These are phyloP conservation scores for Phylloporus sp. DNA, from an alignment of 768 basidiomycete genomes.

Conservation along the genomic window DNA sequence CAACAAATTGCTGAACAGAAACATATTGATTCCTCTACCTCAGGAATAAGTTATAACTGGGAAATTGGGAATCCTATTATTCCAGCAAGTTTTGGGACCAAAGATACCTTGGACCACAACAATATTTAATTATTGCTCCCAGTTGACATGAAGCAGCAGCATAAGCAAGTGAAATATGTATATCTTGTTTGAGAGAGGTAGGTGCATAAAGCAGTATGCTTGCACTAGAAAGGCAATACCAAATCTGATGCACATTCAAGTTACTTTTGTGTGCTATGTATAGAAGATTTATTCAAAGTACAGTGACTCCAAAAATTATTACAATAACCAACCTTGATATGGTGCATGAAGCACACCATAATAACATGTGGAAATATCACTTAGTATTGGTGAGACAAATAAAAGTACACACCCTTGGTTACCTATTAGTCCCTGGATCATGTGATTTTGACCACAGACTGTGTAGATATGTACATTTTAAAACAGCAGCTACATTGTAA, in stretches of 20 bases:
- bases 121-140: slow-evolving; percentile 67
- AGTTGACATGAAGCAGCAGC: slow-evolving; percentile 67
- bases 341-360: not conserved
- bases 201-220: too few relatives aligned
- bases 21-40: slow-evolving; percentile 62
- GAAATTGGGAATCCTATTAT: slow-evolving; percentile 41
- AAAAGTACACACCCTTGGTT: not conserved
- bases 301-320: not conserved
- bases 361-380: not conserved
- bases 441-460: not conserved
- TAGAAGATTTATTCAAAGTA: too few relatives aligned
- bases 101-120: slow-evolving; percentile 33
- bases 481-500: not conserved
- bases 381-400: not conserved
- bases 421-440: not conserved
- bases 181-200: slow-evolving; percentile 66
- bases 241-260: too few relatives aligned
- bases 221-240: too few relatives aligned
- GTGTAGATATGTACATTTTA: not conserved
- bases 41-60: too few relatives aligned
- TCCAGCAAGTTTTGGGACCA: slow-evolving; percentile 30
- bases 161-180: slow-evolving; percentile 68
- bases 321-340: not conserved
- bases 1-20: slow-evolving; percentile 79
- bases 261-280: too few relatives aligned